Evolutionary conservation across 139 green algal genomes (phyloP), one percentile per base, ranked within the genome.

Genomic region (Chlamydomonas schloesseri): DNA sequence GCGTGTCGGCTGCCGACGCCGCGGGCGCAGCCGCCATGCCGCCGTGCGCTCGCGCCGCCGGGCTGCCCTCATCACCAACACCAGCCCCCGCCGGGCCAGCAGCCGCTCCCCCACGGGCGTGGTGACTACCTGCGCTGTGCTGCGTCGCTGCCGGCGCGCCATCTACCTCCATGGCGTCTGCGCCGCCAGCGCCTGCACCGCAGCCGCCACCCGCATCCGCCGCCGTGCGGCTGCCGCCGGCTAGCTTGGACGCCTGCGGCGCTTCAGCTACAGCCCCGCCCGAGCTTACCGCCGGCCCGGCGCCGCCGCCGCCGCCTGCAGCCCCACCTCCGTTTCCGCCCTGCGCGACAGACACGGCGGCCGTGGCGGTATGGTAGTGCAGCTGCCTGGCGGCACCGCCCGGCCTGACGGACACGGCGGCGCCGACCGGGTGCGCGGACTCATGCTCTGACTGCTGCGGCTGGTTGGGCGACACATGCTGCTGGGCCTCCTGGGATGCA

Each of bases 361-460:
- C 55, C 55, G 42, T 50, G 42, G 42, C 6, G 42, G n/a, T n/a
- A n/a, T 50, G 42, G 55, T 60, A 60, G 55, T 60, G 34, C 42
- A 29, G 47, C 26, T 46, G 37, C 31, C 5, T n/a, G 58, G 20
- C 36, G 77, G 36, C 77, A 11, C 57, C 34, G 36, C 75, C 31
- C 20, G 21, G 10, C 31, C 76, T 34, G 36, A 8, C 34, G 21
- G 24, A 57, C 64, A n/a, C 55, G n/a, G 46, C 28, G 11, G 58
- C 21, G 3, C 23, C 58, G 1, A 10, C 13, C 36, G 34, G 47
- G 5, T 71, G 57, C 21, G 68, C 68, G 10, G 57, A 69, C 72
- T 83, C 58, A 24, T 72, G 72, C 67, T 71, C 37, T 34, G 67
- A 81, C 67, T 84, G 70, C 72, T 71, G 55, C 72, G 62, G 64